A percentile compares a stretch with the other conserved stretches of the same genome.
phyloP scores from a whole-genome alignment of 2,329 filamentous ascomycete genomes.

The Akanthomyces uredinophilus region DNA sequence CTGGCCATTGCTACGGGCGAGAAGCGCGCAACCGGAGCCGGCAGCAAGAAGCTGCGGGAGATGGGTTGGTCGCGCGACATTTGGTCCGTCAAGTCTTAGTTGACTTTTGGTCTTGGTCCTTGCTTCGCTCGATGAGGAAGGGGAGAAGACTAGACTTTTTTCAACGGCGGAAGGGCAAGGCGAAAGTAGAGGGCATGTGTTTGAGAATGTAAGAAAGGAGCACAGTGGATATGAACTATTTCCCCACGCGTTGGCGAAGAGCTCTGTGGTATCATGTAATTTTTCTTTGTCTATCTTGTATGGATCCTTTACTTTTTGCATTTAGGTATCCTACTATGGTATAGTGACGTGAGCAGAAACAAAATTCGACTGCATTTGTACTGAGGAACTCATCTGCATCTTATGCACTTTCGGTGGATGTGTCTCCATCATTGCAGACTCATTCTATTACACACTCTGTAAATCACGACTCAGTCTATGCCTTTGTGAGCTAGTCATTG shows the following conservation, averaged over 20 bases:
- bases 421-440: no score
- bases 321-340: not conserved
- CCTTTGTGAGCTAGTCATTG: no score
- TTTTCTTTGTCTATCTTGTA: not conserved
- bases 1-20: constrained; percentile 53
- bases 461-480: no score
- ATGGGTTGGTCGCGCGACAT: constrained; percentile 59
- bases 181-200: not conserved
- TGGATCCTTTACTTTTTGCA: not conserved
- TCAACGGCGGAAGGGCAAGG: not conserved
- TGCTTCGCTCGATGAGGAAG: not conserved
- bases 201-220: not conserved
- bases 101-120: not conserved
- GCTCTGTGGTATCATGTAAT: not conserved
- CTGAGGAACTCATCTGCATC: not conserved
- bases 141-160: no score
- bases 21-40: constrained; percentile 44
- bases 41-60: constrained; percentile 56
- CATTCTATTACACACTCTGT: no score
- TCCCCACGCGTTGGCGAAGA: not conserved
- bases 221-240: not conserved
- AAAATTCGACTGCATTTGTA: not conserved
- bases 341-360: not conserved
- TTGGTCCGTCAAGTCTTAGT: constrained; percentile 50
- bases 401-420: no score